Base-by-base conservation (phyloP, 2,329 filamentous ascomycete genomes). In the Cercospora sojina region DNA sequence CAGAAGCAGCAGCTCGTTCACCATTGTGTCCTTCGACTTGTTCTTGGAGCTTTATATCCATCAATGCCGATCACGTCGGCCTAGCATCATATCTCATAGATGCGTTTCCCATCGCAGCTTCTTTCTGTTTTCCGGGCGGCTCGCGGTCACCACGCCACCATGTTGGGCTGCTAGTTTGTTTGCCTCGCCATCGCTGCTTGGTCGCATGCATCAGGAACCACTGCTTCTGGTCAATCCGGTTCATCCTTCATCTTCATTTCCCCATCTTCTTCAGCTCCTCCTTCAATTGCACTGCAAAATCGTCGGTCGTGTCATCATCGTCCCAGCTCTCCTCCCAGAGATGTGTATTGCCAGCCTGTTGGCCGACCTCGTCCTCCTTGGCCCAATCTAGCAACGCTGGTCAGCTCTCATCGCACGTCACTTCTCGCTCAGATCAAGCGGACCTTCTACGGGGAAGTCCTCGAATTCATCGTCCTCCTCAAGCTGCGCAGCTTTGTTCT, bases 261-360 rank as follows among this genome's bases (percentile, higher is more conserved):
- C 95, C 92, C 76, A 97, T 91, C 83, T 97, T 97, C 86, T 96
- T 96, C 71, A 97, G 83, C 80, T 98, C 94, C 80, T 97, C 91
- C 82, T 92, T 96, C 77, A 99, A 83, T 83, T 98, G 94, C 76
- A 91, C 87, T 12, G 93, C 95, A 79, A 99, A 99, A 77, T 99
- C 95, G 78, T 99, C 95, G 75, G 87, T 95, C 72, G 92, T 95
- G 81, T 98, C 95, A 79, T 98, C 94, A 77, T 99, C 95, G 77
- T 99, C 95, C 95, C 95, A 99, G 85, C 93, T 97, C 85, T 99
- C 95, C 81, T 99, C 95, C 95, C 95, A 99, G 63, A 99, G 84
- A 82, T 98, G 93, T 79, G 89, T 77, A 64, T 71, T 77, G 8
- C 67, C 71, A n/a, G 71, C 87, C 76, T 89, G 89, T 83, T 87